Percentiles rank a stretch among this genome's conserved stretches.
These are phyloP conservation scores for Solanum tacnaense DNA, from an alignment of 257 asterid genomes.

Conservation along the genomic window DNA sequence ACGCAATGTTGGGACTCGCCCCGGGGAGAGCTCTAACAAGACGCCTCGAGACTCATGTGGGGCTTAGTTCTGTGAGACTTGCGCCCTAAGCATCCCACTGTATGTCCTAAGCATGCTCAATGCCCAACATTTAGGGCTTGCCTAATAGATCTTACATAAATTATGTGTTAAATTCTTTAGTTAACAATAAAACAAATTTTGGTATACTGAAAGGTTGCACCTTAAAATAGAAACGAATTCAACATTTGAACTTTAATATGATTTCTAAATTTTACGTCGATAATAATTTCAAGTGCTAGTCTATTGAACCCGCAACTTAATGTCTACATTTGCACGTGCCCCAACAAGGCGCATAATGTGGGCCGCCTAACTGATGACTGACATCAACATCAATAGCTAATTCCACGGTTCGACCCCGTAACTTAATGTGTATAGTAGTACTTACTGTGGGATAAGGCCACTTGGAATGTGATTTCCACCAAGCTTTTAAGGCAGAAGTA, in stretches of 20 bases:
- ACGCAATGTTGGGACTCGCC: not conserved
- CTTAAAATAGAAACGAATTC: rapidly evolving
- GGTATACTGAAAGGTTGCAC: not conserved
- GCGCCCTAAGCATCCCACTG: rapidly evolving
- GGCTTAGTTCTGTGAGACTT: not conserved
- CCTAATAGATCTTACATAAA: no score
- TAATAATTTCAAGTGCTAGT: not conserved
- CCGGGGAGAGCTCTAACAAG: not conserved
- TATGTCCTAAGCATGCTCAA: not conserved
- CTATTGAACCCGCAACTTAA: no score
- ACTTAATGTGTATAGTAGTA: not conserved
- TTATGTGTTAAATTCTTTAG: no score
- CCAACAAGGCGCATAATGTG: not conserved
- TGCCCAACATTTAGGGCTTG: rapidly evolving
- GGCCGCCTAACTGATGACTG: not conserved
- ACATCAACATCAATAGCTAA: not conserved
- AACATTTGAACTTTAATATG: not conserved
- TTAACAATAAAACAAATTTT: no score
- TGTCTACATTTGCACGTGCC: no score
- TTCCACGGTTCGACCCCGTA: rapidly evolving
- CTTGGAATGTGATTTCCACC: not conserved
- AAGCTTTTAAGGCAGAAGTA: not conserved
- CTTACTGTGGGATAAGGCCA: not conserved
- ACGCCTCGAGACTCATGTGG: not conserved
- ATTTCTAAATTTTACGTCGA: not conserved